phyloP scores from a whole-genome alignment of 805 yeast species.

The Spathaspora arborariae region DNA sequence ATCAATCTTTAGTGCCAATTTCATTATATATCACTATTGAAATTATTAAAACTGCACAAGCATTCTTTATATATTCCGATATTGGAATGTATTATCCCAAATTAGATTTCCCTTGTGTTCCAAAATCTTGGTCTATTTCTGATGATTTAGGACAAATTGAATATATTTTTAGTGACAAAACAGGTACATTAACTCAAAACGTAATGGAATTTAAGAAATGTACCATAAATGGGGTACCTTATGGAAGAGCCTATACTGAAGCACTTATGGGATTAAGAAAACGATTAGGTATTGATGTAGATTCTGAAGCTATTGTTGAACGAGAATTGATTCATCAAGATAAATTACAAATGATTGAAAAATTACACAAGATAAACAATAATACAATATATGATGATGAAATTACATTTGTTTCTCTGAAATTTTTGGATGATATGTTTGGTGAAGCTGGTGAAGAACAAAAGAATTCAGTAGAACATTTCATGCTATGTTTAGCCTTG shows the following conservation, averaged over 20 bases:
- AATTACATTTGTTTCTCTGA: conserved; percentile 65
- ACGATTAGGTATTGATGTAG: conserved; percentile 74
- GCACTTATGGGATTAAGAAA: conserved; percentile 76
- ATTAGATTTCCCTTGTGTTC: conserved; percentile 77
- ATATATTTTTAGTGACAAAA: conserved; percentile 78
- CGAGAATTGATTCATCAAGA: conserved; percentile 54
- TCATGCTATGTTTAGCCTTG: conserved; percentile 70
- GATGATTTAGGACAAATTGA: conserved; percentile 87
- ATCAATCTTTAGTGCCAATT: conserved; percentile 79
- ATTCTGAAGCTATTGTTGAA: conserved; percentile 52
- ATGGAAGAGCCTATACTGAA: conserved; percentile 81
- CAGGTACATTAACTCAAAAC: conserved; percentile 81
- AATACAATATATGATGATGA: conserved; percentile 48
- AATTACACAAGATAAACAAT: conserved; percentile 14
- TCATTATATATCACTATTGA: conserved; percentile 79
- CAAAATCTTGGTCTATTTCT: conserved; percentile 81
- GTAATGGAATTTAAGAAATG: conserved; percentile 84
- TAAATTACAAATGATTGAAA: conserved; percentile 52
- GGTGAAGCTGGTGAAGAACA: conserved; percentile 52
- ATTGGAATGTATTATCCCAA: conserved; percentile 63
- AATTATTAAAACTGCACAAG: conserved; percentile 78
- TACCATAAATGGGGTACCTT: conserved; percentile 66
- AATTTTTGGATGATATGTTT: conserved; percentile 58
- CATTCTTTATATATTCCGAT: conserved; percentile 75
- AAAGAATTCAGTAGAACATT: conserved; percentile 60